Evolutionary conservation across 163 green algal genomes (phyloP), one percentile per base, ranked within the genome.

Genomic region (Volvox carteri): DNA sequence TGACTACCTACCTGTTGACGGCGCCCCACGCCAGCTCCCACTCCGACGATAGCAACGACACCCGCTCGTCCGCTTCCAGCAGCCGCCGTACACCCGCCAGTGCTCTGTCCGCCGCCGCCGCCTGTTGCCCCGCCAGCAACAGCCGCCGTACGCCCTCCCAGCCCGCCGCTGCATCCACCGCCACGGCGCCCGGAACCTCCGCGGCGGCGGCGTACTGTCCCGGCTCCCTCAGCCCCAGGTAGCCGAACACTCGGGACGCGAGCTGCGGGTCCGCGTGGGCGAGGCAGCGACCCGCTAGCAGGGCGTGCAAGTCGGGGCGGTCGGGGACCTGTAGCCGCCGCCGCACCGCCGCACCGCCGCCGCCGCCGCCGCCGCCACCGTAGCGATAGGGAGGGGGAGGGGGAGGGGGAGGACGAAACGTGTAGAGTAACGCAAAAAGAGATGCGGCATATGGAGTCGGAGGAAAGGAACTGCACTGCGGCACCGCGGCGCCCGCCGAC

Each of bases 321-420:
- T 48, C 35, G 39, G 81, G 65, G 28, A 88, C 81, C 81, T 88
- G n/a, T n/a, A n/a, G n/a, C n/a, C n/a, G n/a, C n/a, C n/a, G n/a
- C n/a, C n/a, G n/a, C n/a, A n/a, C n/a, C n/a, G n/a, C n/a, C n/a
- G n/a, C n/a, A n/a, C n/a, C n/a, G n/a, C n/a, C n/a, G n/a, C n/a
- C n/a, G n/a, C n/a, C n/a, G n/a, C n/a, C n/a, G n/a, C n/a, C n/a
- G n/a, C n/a, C n/a, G n/a, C n/a, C n/a, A n/a, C n/a, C n/a, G n/a
- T n/a, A n/a, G n/a, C n/a, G n/a, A n/a, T n/a, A n/a, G 81, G 6
- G 21, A 7, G 30, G 74, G 11, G 23, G 65, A 41, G 30, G 65
- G 35, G 68, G 35, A n/a, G 23, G 50, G 18, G 25, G 76, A 37
- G 54, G 37, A 42, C 28, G 35, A 28, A 14, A 14, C 25, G 35